Evolutionary conservation across 345 rosid species (phyloP).

Genomic region (Heritiera fomes): DNA sequence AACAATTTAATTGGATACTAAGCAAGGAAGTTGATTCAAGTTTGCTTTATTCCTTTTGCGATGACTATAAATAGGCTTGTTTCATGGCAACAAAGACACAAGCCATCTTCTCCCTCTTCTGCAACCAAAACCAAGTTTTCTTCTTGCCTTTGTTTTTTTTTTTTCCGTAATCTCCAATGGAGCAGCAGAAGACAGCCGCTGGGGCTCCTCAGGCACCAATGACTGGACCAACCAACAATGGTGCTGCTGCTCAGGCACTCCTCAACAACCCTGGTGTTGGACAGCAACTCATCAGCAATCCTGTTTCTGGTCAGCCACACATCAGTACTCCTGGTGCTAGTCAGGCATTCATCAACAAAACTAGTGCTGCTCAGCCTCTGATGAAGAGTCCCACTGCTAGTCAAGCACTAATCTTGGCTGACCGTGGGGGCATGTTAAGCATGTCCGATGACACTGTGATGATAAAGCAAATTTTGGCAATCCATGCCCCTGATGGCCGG

Average conservation of each 20-base stretch:
- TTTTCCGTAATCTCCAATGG: neutral
- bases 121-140: neutral
- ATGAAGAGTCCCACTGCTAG: neutral
- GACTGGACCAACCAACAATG: neutral
- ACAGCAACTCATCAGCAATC: neutral
- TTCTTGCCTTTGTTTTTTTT: no score
- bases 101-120: neutral
- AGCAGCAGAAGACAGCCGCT: neutral
- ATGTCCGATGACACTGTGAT: constrained; percentile 65
- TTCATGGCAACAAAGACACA: constrained; percentile 20
- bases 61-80: constrained; percentile 39
- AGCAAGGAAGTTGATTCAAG: constrained; percentile 64
- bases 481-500: constrained; percentile 71
- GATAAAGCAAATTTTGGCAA: constrained; percentile 54
- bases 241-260: constrained; percentile 14
- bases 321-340: neutral
- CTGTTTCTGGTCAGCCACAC: neutral
- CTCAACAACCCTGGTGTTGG: neutral
- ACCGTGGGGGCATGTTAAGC: constrained; percentile 44
- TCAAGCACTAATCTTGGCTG: constrained; percentile 34
- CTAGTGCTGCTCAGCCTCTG: no score
- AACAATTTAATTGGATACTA: constrained; percentile 39
- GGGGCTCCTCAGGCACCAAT: neutral
- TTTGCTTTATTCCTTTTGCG: constrained; percentile 24
- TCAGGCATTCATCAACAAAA: neutral